Conservation (phyloP, 2,329 filamentous ascomycete genomes). For the Stemphylium beticola region DNA sequence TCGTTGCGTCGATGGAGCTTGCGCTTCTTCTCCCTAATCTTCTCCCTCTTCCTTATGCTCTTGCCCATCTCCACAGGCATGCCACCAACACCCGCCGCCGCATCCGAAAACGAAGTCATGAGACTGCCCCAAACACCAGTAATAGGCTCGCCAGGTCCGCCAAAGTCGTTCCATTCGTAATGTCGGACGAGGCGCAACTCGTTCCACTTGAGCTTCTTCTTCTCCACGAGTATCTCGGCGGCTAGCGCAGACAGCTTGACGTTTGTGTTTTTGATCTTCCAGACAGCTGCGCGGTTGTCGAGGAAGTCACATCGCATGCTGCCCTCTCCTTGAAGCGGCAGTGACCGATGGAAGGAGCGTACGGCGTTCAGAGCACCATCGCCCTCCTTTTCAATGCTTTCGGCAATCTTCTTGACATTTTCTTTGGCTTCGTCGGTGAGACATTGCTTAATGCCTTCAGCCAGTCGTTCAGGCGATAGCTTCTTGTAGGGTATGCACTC, state of each 20-base stretch:
- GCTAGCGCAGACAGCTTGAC: conserved; percentile 68
- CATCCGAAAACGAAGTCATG: conserved; percentile 62
- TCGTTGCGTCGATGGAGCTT: conserved; percentile 41
- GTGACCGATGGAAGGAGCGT: conserved; percentile 66
- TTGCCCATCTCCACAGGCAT: conserved; percentile 68
- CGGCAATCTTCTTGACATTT: conserved; percentile 66
- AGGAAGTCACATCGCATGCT: conserved; percentile 71
- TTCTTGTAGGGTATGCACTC: conserved; percentile 71
- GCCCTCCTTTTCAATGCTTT: conserved; percentile 65
- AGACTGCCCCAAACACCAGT: conserved; percentile 70
- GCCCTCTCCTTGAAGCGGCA: conserved; percentile 55
- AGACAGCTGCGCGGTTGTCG: conserved; percentile 67
- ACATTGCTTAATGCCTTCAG: conserved; percentile 73
- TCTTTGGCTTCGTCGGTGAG: conserved; percentile 65
- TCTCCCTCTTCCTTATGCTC: conserved; percentile 61
- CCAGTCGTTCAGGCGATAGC: conserved; percentile 67
- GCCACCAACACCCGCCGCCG: conserved; percentile 68
- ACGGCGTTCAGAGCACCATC: conserved; percentile 75
- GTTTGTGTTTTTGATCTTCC: conserved; percentile 67
- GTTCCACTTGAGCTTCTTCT: conserved; percentile 67
- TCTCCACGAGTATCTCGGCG: conserved; percentile 68
- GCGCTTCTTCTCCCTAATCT: conserved; percentile 58
- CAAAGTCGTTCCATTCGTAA: conserved; percentile 78
- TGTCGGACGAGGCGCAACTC: conserved; percentile 69
- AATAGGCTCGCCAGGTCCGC: conserved; percentile 75